Evolutionary conservation across 148 eudicot species (phyloP), one percentile per base, ranked within the genome.

Genomic region (Hydrangea macrophylla): DNA sequence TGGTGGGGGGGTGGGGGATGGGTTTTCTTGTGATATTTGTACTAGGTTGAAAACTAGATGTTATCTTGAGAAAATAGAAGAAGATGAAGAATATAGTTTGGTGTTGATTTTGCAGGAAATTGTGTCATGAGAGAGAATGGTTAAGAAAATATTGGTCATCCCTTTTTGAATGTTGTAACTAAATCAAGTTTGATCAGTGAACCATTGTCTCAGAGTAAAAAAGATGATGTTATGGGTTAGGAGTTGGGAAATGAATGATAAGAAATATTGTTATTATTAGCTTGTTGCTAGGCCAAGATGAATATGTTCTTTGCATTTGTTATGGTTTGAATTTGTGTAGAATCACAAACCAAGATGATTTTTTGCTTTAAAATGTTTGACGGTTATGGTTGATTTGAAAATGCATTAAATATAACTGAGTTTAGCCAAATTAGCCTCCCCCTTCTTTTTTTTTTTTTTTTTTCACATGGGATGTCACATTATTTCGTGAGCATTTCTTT

Each of bases 71-170:
- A 9, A 36, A 15, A 25, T 27, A 20, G 15, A 7, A 30, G 22
- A 42, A 35, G 36, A n/a, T 27, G 62, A 40, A 64, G 63, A 20
- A 55, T 40, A 39, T 63, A 36, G 56, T 30, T 23, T 30, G n/a
- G 69, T 32, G 58, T 58, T 44, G 55, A 55, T 13, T 72, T 64
- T 72, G 69, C 69, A 55, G 63, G 69, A 39, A 36, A 53, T 36
- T 60, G 36, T 56, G 23, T 35, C 60, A 32, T 9, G 39, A 33
- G 13, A 40, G 25, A 23, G n/a, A 20, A 15, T 33, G 25, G n/a
- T 32, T 35, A 9, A 20, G 55, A 54, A 30, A 55, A 56, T 23
- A 28, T 37, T 33, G 53, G 10, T 62, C 26, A 62, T 35, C 23
- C 31, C 27, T 5, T 32, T 53, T 54, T 62, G 53, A 61, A 62